phyloP scores from a whole-genome alignment of 2,329 filamentous ascomycete genomes.

The Arthroderma sp. region DNA sequence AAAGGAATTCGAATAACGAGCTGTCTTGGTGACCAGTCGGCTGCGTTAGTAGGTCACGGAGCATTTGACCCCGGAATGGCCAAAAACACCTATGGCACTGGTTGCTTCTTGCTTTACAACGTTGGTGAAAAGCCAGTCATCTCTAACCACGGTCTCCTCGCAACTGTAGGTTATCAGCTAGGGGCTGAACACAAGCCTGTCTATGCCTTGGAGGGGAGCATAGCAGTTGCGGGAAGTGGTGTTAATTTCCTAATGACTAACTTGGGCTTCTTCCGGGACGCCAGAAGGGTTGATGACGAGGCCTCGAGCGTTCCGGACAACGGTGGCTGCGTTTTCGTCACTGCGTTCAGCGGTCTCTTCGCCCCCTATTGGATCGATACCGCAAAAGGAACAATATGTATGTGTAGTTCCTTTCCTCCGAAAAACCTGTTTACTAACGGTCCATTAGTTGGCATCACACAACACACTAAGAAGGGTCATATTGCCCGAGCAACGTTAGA shows the following conservation, averaged over 20 bases:
- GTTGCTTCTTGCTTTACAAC: constrained; percentile 82
- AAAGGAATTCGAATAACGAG: constrained; percentile 65
- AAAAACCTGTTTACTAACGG: not conserved
- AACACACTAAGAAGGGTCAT: constrained; percentile 73
- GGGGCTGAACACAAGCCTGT: constrained; percentile 54
- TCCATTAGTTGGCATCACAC: constrained; percentile 59
- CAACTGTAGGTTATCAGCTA: constrained; percentile 81
- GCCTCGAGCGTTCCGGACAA: constrained; percentile 58
- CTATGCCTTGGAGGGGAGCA: constrained; percentile 73
- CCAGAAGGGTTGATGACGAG: constrained; percentile 52
- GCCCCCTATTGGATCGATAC: constrained; percentile 94
- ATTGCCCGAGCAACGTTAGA: constrained; percentile 82
- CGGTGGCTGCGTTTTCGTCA: constrained; percentile 76
- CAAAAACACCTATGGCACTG: constrained; percentile 86
- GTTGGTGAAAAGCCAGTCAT: constrained; percentile 76
- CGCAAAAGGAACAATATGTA: constrained; percentile 63
- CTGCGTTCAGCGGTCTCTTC: constrained; percentile 81
- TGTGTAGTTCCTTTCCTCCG: constrained; percentile 2
- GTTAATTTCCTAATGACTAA: constrained; percentile 64
- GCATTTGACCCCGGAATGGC: constrained; percentile 71
- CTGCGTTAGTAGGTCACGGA: constrained; percentile 73
- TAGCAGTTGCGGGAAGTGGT: constrained; percentile 69
- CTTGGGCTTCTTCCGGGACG: constrained; percentile 49
- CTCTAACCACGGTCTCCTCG: constrained; percentile 67
- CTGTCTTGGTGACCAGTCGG: constrained; percentile 76